A percentile compares a stretch with the other conserved stretches of the same genome.
These are phyloP conservation scores for Fomitopsis serialis DNA, from an alignment of 768 basidiomycete genomes.

Conservation along the genomic window DNA sequence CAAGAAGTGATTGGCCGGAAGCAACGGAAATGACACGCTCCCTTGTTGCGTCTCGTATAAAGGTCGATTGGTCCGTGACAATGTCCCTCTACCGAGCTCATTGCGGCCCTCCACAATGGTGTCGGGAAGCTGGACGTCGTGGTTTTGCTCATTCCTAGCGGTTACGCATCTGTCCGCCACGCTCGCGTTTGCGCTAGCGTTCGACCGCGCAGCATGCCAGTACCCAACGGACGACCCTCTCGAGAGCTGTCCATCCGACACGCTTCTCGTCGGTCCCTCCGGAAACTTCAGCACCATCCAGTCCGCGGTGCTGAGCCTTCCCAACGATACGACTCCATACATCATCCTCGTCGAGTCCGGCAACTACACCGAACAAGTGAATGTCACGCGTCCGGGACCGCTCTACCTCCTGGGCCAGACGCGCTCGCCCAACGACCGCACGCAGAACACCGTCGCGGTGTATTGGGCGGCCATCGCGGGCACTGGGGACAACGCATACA, in stretches of 20 bases:
- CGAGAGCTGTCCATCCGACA: background rate
- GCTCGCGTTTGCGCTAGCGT: background rate
- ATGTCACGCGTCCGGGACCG: conserved; percentile 47
- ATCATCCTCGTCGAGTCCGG: conserved; percentile 54
- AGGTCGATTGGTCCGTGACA: too few relatives aligned
- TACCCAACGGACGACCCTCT: background rate
- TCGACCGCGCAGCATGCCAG: background rate
- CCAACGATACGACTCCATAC: conserved; percentile 35
- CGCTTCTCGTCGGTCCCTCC: conserved; percentile 36
- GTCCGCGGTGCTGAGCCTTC: conserved; percentile 49
- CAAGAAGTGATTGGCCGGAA: too few relatives aligned
- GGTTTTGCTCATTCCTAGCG: background rate
- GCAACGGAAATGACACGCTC: too few relatives aligned
- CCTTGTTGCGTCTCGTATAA: too few relatives aligned
- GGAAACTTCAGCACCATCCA: conserved; percentile 44
- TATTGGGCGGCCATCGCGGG: conserved; percentile 27
- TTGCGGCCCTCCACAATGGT: too few relatives aligned
- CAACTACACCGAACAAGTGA: conserved; percentile 55
- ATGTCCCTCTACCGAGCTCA: too few relatives aligned
- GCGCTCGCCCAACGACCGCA: conserved; percentile 21
- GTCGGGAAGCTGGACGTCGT: too few relatives aligned
- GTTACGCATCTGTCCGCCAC: background rate
- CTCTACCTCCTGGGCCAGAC: conserved; percentile 58
- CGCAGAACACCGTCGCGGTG: background rate
- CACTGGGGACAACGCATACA: conserved; percentile 48